A percentile compares a stretch with the other conserved stretches of the same genome.
phyloP scores from a whole-genome alignment of 2,329 filamentous ascomycete genomes.

The Byssochlamys sp. region DNA sequence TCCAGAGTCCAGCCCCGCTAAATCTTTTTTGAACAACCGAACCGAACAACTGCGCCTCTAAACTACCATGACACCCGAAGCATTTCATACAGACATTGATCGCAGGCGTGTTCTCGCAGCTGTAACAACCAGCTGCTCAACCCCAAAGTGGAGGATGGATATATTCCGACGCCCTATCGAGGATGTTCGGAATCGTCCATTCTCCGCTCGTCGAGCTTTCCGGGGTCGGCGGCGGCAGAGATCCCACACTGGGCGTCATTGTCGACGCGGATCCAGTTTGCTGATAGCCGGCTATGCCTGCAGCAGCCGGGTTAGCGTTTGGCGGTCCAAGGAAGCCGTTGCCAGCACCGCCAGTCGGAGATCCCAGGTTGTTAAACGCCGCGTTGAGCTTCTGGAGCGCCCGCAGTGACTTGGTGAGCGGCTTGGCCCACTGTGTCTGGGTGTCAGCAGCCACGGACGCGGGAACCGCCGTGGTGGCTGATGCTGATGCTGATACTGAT shows the following conservation, averaged over 20 bases:
- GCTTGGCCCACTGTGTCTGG: slow-evolving; percentile 38
- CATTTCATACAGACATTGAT: not conserved
- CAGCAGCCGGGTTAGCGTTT: not conserved
- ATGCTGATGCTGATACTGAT: slow-evolving; percentile 14
- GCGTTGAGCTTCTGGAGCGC: slow-evolving; percentile 38
- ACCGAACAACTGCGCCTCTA: not conserved
- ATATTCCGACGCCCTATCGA: slow-evolving; percentile 39
- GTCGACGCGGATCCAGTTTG: slow-evolving; percentile 10
- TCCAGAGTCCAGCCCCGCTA: not conserved
- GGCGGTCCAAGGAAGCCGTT: slow-evolving; percentile 1
- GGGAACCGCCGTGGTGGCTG: slow-evolving; percentile 20
- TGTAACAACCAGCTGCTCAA: slow-evolving; percentile 5
- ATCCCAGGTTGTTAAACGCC: slow-evolving; percentile 23
- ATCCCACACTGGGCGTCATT: slow-evolving; percentile 27
- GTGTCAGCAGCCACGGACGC: slow-evolving; percentile 21
- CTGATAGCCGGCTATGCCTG: slow-evolving; percentile 4
- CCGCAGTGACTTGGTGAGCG: slow-evolving; percentile 36
- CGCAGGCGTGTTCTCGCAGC: not conserved
- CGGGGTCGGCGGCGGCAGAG: slow-evolving; percentile 36
- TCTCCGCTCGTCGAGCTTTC: slow-evolving; percentile 39
- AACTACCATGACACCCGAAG: not conserved
- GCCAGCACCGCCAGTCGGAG: slow-evolving; percentile 1
- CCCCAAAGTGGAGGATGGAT: slow-evolving; percentile 40
- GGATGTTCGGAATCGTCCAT: slow-evolving; percentile 37
- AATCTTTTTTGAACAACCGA: not conserved